Evolutionary conservation across 2,329 filamentous ascomycete species (phyloP), one percentile per base, ranked within the genome.

Genomic region (Exophiala calicioides): DNA sequence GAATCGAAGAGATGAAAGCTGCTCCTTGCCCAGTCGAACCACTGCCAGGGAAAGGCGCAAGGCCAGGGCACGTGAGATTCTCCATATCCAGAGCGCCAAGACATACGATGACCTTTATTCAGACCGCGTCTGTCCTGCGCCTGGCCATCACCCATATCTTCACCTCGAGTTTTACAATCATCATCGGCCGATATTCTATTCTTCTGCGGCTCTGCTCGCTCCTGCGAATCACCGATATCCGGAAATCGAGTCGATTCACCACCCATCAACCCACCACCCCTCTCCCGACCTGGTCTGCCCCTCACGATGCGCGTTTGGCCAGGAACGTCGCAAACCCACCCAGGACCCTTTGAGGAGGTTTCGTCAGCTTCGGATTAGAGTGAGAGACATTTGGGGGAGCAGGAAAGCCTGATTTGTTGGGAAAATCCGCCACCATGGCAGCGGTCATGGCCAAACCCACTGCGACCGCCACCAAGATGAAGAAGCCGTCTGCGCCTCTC

Each of bases 401-500:
- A 23, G 23, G 23, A 33, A n/a, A 29, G 13, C n/a, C 23, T 10
- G 8, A 33, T 29, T 21, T 31, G 38, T 7, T 35, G 24, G 16
- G 26, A 12, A 21, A 6, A 37, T 15, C 12, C 15, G 37, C n/a
- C 45, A 48, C 20, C 13, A 57, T 57, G 57, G 57, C 53, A 8
- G 47, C 50, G 16, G 54, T 57, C 32, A 50, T 55, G 33, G 50
- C 53, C 4, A 58, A 58, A 29, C 51, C 57, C 15, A 24, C 44
- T 8, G 43, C 40, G n/a, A 55, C 47, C 9, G 51, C 56, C 32
- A 55, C 54, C 16, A 59, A 58, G 50, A 58, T 55, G 49, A 60
- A 60, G 47, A 58, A 58, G 33, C 56, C 58, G 23, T 47, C 52
- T 19, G 23, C 53, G 27, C 76, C 83, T 35, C 78, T 81, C 33